These are phyloP conservation scores for Leptomonas seymouri DNA, from an alignment of 208 protist species.

Conservation along the genomic window DNA sequence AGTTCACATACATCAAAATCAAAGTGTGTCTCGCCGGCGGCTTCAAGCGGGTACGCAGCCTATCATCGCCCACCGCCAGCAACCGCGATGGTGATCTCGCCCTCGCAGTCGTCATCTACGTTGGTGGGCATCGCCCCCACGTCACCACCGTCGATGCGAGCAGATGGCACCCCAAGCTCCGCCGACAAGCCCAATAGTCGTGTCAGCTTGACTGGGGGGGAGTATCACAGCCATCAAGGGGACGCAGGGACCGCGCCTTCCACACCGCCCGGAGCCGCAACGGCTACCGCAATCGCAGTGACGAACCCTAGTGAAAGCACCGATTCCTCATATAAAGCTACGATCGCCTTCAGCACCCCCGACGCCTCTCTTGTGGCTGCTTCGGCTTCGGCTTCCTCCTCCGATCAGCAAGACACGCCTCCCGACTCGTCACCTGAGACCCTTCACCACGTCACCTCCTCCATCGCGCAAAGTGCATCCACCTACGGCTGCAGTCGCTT, in stretches of 20 bases:
- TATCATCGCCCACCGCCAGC: conserved; percentile 4
- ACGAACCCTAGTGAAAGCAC: background rate
- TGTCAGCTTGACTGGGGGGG: background rate
- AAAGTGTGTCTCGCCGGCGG: background rate
- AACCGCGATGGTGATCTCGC: conserved; percentile 7
- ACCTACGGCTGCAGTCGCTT: background rate
- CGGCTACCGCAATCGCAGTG: background rate
- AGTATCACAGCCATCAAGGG: background rate
- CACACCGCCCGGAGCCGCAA: background rate
- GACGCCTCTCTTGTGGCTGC: background rate
- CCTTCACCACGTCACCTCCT: background rate
- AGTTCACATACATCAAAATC: too few relatives aligned
- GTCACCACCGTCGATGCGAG: background rate
- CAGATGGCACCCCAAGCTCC: background rate
- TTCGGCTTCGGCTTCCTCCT: too few relatives aligned
- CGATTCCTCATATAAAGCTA: background rate
- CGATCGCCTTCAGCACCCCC: background rate
- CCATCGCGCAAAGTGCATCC: too few relatives aligned
- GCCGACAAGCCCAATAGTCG: background rate
- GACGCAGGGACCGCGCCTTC: too few relatives aligned
- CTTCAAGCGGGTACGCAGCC: background rate
- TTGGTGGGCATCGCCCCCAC: background rate
- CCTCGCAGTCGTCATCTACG: background rate
- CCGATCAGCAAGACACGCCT: too few relatives aligned
- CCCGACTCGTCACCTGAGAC: too few relatives aligned